A percentile compares a stretch with the other conserved stretches of the same genome.
Evolutionary conservation across 352 stramenopile genomes (phyloP).

Genomic region (Pythium brachiatum): DNA sequence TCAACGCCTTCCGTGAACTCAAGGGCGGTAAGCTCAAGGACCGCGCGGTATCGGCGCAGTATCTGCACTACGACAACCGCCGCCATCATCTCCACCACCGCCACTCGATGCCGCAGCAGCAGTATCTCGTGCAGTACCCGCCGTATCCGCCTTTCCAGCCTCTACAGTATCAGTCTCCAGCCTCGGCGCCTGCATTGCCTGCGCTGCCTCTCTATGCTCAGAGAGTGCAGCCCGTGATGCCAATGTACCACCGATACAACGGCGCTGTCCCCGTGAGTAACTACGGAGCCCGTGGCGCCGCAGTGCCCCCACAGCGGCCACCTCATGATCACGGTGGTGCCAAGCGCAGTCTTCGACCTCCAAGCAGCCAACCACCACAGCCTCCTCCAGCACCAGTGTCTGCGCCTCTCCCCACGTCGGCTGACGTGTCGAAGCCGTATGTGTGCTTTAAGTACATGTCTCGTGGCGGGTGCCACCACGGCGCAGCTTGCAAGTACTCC

Average conservation of each 20-base stretch:
- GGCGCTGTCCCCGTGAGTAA: background rate
- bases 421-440: background rate
- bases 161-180: conserved; percentile 3
- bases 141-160: conserved; percentile 8
- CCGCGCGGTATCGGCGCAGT: background rate
- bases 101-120: conserved; percentile 13
- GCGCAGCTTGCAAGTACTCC: conserved; percentile 53
- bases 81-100: conserved; percentile 12
- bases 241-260: conserved; percentile 5
- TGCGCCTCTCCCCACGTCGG: background rate
- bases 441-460: conserved; percentile 46
- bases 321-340: background rate
- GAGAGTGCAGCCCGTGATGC: conserved; percentile 1
- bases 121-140: conserved; percentile 7
- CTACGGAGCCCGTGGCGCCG: background rate
- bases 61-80: conserved; percentile 1
- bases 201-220: background rate
- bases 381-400: background rate
- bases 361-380: background rate
- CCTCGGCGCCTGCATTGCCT: background rate
- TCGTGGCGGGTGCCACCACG: conserved; percentile 45
- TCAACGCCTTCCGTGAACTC: conserved; percentile 27
- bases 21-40: conserved; percentile 22
- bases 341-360: background rate
- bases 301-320: background rate